Evolutionary conservation across 306 rosid genomes (phyloP).

Genomic region (Prosopis cineraria): DNA sequence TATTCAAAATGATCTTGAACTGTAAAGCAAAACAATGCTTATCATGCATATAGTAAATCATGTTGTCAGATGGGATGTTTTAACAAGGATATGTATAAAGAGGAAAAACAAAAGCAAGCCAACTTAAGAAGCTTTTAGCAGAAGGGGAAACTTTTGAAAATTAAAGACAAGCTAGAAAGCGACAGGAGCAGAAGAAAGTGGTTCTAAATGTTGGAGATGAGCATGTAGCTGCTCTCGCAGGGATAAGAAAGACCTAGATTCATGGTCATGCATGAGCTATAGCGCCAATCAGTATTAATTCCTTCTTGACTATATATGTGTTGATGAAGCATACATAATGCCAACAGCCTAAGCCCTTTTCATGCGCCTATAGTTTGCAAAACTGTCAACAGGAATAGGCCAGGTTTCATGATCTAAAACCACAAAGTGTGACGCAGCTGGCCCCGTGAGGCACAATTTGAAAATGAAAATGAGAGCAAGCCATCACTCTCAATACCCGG

Average conservation of each 20-base stretch:
- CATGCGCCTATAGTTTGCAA: background rate
- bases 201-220: conserved; percentile 7
- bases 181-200: conserved; percentile 18
- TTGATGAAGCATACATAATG: conserved; percentile 10
- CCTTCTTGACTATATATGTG: background rate
- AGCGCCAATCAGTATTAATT: conserved; percentile 3
- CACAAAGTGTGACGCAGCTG: background rate
- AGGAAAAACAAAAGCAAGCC: background rate
- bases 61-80: background rate
- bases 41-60: background rate
- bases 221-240: background rate
- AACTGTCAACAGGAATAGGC: background rate
- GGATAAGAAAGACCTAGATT: conserved; percentile 31
- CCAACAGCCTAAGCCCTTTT: background rate
- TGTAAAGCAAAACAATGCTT: background rate
- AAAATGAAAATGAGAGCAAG: background rate
- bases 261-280: conserved; percentile 21
- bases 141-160: background rate
- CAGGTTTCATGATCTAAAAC: background rate
- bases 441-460: background rate
- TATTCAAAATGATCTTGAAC: background rate
- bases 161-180: background rate
- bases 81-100: background rate
- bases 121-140: background rate
- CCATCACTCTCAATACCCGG: background rate